These are phyloP conservation scores for Lecanosticta acicola DNA, from an alignment of 2,329 filamentous ascomycete species.

Conservation along the genomic window DNA sequence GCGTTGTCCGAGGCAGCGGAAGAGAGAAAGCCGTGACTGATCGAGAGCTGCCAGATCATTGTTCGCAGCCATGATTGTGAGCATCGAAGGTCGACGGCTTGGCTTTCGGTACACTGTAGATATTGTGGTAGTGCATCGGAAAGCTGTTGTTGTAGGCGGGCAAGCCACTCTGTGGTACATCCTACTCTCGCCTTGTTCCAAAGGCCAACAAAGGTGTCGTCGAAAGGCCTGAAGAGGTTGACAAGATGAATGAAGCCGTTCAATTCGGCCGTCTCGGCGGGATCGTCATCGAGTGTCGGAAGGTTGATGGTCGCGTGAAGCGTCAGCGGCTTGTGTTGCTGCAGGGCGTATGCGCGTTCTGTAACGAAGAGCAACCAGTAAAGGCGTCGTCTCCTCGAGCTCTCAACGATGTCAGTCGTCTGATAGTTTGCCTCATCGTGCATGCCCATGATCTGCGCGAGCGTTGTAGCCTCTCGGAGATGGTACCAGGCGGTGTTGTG, in stretches of 20 bases:
- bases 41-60: conserved; percentile 68
- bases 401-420: conserved; percentile 44
- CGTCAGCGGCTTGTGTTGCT: conserved; percentile 58
- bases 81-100: conserved; percentile 62
- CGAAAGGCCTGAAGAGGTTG: conserved; percentile 56
- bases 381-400: conserved; percentile 50
- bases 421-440: conserved; percentile 55
- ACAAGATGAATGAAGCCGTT: conserved; percentile 57
- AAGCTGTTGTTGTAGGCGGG: conserved; percentile 47
- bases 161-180: conserved; percentile 43
- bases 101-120: conserved; percentile 57
- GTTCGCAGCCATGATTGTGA: conserved; percentile 66
- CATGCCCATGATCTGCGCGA: conserved; percentile 54
- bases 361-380: conserved; percentile 53
- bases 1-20: conserved; percentile 53
- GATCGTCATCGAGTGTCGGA: conserved; percentile 46
- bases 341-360: conserved; percentile 59
- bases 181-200: conserved; percentile 55
- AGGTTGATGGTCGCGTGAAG: conserved; percentile 55
- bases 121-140: conserved; percentile 51
- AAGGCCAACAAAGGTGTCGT: conserved; percentile 57
- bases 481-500: conserved; percentile 59
- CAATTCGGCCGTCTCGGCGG: conserved; percentile 51
- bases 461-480: conserved; percentile 55
- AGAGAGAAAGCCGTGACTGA: conserved; percentile 59